Base-by-base conservation (phyloP, 352 stramenopile species). In the Globisporangium emineosum region DNA sequence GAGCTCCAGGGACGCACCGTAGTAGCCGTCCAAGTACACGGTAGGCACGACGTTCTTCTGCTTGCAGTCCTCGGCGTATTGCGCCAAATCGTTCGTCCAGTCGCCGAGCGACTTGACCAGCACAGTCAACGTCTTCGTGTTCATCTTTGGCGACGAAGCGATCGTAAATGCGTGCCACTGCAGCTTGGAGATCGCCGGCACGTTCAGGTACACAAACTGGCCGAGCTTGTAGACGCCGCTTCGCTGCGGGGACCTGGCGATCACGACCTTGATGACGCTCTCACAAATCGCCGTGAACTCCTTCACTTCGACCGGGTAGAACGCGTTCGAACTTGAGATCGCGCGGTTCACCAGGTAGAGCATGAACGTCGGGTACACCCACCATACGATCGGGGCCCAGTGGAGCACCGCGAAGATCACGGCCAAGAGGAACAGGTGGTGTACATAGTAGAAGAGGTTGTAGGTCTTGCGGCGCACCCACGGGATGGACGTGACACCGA, bases 111-210 rank as follows among this genome's bases (percentile, higher is more conserved):
- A 47, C 30, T 72, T 72, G 25, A 68, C 17, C 23, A 69, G 35
- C 15, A 74, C 30, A 2, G 59, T 74, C 15, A 74, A 29, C 29
- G 50, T 45, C 17, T 51, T 32, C 3, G 57, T 15, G 43, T 42
- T 65, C 10, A 23, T 52, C 1, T 59, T 30, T n/a, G 68, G 65
- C 35, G 68, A 59, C 21, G 65, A 74, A 19, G 57, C 70, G 55
- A 86, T 77, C 0, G 68, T 81, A 61, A 86, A 86, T 0, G 77
- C 65, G 49, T 86, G 77, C 75, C 77, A 86, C 35, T 83, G 69
- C 19, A 80, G 61, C 55, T 76, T 81, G 2, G 75, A 83, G 33
- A 86, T 67, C 0, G 65, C 19, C 3, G 75, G 75, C 17, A 79
- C 71, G 15, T 80, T 81, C 17, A 84, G 32, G 60, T 83, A 84